Evolutionary conservation across 2,329 filamentous ascomycete species (phyloP), one percentile per base, ranked within the genome.

Genomic region (Beauveria sp.): DNA sequence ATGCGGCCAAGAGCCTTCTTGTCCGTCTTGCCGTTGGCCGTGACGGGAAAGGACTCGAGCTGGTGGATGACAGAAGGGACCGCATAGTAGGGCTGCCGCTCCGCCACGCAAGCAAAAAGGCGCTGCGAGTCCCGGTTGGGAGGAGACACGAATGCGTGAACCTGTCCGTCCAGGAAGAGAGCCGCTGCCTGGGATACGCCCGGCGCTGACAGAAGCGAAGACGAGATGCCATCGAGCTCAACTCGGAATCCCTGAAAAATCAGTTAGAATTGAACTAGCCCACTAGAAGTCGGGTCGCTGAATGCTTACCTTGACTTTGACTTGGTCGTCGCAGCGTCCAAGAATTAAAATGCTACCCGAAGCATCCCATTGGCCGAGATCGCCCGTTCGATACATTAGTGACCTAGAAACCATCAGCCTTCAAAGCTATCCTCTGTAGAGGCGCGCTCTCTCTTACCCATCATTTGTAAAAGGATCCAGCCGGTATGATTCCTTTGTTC

Each of bases 311-410:
- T 84, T 83, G 67, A 86, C 78, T 70, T 86, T 86, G 63, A 86
- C 80, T 67, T 86, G 84, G 63, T 86, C 83, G 65, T 86, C 84
- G n/a, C 75, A 75, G 42, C 83, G 78, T 3, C 84, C 83, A 40
- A 84, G 76, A 24, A 80, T 82, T 49, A 83, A 76, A 43, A 86
- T 73, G 28, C 75, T 77, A 12, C 84, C 83, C 65, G 83, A 78
- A 2, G 73, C 67, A 43, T 75, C 74, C 82, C 83, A 86, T 14
- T 75, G 74, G 20, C 79, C 82, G 24, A 86, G 74, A 65, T 86
- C 84, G 7, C 83, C 84, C 1, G 84, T 86, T 66, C 83, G 82
- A 71, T 83, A 86, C 79, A 86, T 85, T 65, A 73, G 73, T 2
- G 72, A 73, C 3, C 77, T 79, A 49, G 10, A 14, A 16, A 43